A percentile compares a stretch with the other conserved stretches of the same genome.
Conservation (phyloP, 257 asterid species). For the Thymus quinquecostatus region DNA sequence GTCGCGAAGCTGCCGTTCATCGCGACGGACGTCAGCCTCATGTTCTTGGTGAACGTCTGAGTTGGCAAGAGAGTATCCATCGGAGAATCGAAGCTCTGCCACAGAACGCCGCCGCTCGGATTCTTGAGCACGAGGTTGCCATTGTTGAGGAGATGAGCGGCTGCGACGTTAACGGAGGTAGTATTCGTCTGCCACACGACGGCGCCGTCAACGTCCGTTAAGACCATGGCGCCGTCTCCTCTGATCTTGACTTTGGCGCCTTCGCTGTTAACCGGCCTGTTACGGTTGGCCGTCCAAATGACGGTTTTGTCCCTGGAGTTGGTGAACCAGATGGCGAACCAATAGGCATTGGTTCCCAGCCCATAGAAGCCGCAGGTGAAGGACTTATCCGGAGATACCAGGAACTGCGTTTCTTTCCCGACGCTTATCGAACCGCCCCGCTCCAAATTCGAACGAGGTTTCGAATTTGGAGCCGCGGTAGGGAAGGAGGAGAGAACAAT, state of each 20-base stretch:
- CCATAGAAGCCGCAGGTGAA: slow-evolving; percentile 66
- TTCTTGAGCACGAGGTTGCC: slow-evolving; percentile 61
- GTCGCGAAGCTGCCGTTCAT: slow-evolving; percentile 48
- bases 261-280: slow-evolving; percentile 56
- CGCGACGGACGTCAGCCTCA: slow-evolving; percentile 48
- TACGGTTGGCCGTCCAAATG: slow-evolving; percentile 68
- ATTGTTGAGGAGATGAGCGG: slow-evolving; percentile 52
- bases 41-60: slow-evolving; percentile 57
- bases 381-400: slow-evolving; percentile 52
- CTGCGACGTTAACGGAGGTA: slow-evolving; percentile 34
- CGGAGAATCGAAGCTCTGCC: slow-evolving; percentile 76
- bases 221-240: slow-evolving; percentile 48
- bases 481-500: slow-evolving; percentile 17
- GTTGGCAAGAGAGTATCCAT: slow-evolving; percentile 67
- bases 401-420: slow-evolving; percentile 39
- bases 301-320: slow-evolving; percentile 60
- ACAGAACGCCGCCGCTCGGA: slow-evolving; percentile 41
- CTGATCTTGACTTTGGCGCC: slow-evolving; percentile 44
- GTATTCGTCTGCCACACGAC: slow-evolving; percentile 57
- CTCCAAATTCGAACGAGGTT: slow-evolving; percentile 19
- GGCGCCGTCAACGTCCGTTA: slow-evolving; percentile 50
- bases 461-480: slow-evolving; percentile 40
- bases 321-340: slow-evolving; percentile 74
- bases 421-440: slow-evolving; percentile 58
- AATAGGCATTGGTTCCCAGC: slow-evolving; percentile 59